phyloP scores from a whole-genome alignment of 2,329 filamentous ascomycete species.

The Blastomyces emzantsi region DNA sequence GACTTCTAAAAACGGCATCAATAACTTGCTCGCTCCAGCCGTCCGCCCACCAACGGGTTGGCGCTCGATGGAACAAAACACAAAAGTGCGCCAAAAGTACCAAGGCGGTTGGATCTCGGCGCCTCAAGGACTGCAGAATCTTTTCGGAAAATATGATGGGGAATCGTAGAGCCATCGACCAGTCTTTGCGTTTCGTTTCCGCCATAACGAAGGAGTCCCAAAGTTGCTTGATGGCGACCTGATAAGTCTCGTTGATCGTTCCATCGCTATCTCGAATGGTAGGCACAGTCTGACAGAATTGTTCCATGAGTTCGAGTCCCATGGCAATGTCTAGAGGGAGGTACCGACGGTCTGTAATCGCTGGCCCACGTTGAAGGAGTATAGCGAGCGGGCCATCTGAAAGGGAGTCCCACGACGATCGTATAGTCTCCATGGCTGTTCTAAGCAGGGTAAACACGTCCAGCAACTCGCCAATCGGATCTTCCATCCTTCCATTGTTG shows the following conservation, averaged over 20 bases:
- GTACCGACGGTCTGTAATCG: slow-evolving; percentile 14
- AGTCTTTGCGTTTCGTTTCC: slow-evolving; percentile 15
- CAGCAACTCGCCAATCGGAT: slow-evolving; percentile 14
- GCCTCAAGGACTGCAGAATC: slow-evolving; percentile 23
- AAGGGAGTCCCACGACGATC: slow-evolving; percentile 11
- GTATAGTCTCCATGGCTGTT: slow-evolving; percentile 12
- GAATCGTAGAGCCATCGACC: slow-evolving; percentile 15
- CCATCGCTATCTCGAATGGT: not conserved
- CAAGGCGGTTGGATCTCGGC: slow-evolving; percentile 26
- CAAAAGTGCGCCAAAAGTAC: slow-evolving; percentile 33
- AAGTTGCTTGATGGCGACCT: slow-evolving; percentile 12
- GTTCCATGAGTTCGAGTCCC: slow-evolving; percentile 14
- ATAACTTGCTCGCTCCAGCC: slow-evolving; percentile 17
- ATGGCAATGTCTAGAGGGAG: slow-evolving; percentile 11
- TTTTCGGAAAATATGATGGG: slow-evolving; percentile 16
- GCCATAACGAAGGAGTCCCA: slow-evolving; percentile 17
- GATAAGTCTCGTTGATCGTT: not conserved
- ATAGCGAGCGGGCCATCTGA: slow-evolving; percentile 11
- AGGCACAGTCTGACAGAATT: slow-evolving; percentile 5
- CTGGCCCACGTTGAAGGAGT: slow-evolving; percentile 15
- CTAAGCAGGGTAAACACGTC: slow-evolving; percentile 13
- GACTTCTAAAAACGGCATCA: slow-evolving; percentile 8
- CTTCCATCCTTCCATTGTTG: slow-evolving; percentile 5
- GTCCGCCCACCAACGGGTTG: slow-evolving; percentile 17
- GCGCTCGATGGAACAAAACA: slow-evolving; percentile 22